These are phyloP conservation scores for Metarhizium album DNA, from an alignment of 2,329 filamentous ascomycete genomes.

Conservation along the genomic window DNA sequence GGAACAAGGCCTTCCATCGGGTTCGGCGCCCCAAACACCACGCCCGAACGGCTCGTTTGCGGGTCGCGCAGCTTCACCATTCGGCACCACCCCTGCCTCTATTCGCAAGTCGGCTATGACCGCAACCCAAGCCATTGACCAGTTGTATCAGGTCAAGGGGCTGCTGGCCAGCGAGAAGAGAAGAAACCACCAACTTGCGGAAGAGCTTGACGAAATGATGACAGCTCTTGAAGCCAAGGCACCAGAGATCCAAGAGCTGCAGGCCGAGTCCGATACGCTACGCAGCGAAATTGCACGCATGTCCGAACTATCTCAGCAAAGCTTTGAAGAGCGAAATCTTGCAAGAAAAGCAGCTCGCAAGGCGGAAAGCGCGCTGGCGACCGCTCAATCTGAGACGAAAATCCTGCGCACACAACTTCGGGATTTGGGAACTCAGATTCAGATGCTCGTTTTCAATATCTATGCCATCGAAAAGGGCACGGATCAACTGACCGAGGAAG, in stretches of 20 bases:
- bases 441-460: constrained; percentile 79
- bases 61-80: constrained; percentile 46
- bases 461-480: constrained; percentile 72
- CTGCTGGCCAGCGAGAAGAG: constrained; percentile 65
- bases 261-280: constrained; percentile 69
- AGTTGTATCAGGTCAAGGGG: constrained; percentile 57
- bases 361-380: constrained; percentile 60
- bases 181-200: constrained; percentile 61
- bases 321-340: constrained; percentile 67
- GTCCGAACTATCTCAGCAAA: constrained; percentile 73
- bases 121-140: constrained; percentile 52
- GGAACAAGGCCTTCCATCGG: constrained; percentile 30
- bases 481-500: constrained; percentile 58
- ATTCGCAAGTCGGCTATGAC: constrained; percentile 46
- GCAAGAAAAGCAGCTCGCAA: constrained; percentile 71
- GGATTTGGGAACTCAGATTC: constrained; percentile 81
- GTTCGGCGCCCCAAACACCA: constrained; percentile 50
- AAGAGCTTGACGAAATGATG: constrained; percentile 77
- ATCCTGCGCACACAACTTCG: constrained; percentile 79
- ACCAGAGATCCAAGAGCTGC: constrained; percentile 79
- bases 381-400: constrained; percentile 55
- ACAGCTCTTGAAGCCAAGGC: constrained; percentile 73
- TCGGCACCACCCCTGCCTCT: constrained; percentile 51
- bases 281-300: constrained; percentile 74
- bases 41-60: constrained; percentile 45